Evolutionary conservation across 2,329 filamentous ascomycete species (phyloP).

Genomic region (Xylaria sp.): DNA sequence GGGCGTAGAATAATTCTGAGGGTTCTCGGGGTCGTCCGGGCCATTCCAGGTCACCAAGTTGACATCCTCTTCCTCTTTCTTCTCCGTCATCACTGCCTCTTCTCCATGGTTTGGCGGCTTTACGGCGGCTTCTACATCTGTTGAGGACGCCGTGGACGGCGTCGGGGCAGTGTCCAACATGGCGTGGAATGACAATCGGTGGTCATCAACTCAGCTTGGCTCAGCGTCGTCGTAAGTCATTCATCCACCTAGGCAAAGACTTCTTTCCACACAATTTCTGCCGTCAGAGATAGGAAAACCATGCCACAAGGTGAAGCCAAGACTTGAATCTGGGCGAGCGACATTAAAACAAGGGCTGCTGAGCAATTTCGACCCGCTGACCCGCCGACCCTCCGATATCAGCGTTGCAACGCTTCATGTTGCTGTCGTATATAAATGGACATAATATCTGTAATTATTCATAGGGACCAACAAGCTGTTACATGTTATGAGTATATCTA

Average conservation of each 20-base stretch:
- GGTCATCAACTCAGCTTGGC: background rate
- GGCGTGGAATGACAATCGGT: background rate
- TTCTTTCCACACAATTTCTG: background rate
- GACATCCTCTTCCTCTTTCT: slow-evolving; percentile 10
- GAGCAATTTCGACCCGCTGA: background rate
- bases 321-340: background rate
- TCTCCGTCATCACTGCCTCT: background rate
- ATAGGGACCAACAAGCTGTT: background rate
- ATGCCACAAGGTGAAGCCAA: background rate
- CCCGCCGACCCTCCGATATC: slow-evolving; percentile 1
- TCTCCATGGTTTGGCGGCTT: background rate
- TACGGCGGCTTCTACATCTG: slow-evolving; percentile 8
- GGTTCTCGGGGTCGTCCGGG: slow-evolving; percentile 25
- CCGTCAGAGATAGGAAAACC: background rate
- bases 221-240: background rate
- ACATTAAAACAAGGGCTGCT: slow-evolving; percentile 2
- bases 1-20: slow-evolving; percentile 20
- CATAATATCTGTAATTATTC: background rate
- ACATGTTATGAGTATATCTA: background rate
- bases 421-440: background rate
- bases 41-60: slow-evolving; percentile 27
- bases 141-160: slow-evolving; percentile 1
- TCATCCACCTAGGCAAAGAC: background rate
- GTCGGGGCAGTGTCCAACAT: background rate
- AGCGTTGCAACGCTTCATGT: background rate